Evolutionary conservation across 768 basidiomycete species (phyloP).

Genomic region (Wakefieldia striispora): DNA sequence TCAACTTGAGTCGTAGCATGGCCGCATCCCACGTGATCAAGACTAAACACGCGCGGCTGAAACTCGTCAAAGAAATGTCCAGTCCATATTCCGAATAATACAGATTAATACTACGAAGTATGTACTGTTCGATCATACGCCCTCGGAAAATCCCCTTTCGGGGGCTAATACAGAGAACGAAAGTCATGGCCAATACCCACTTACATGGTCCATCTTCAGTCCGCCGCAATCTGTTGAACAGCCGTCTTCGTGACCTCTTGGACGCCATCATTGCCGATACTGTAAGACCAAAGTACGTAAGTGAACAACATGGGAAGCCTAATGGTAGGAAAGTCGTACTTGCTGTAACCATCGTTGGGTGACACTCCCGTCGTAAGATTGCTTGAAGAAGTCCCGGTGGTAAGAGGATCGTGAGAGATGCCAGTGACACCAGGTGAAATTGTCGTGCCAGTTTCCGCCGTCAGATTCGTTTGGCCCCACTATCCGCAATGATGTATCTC

Average conservation of each 20-base stretch:
- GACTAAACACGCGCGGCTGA: too few species aligned
- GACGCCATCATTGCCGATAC: conserved; percentile 28
- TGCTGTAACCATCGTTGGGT: conserved; percentile 65
- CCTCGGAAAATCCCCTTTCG: background rate
- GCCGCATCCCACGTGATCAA: conserved; percentile 15
- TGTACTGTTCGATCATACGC: background rate
- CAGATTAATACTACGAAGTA: background rate
- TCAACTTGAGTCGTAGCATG: too few species aligned
- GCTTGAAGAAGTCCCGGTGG: conserved; percentile 32
- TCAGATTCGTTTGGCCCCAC: conserved; percentile 58
- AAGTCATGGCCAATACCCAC: background rate
- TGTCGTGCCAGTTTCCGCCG: conserved; percentile 44
- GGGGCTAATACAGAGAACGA: background rate
- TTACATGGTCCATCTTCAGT: conserved; percentile 11
- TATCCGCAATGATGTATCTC: conserved; percentile 22
- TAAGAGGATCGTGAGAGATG: conserved; percentile 28
- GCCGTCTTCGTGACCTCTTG: conserved; percentile 33
- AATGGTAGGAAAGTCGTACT: conserved; percentile 18
- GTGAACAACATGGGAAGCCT: background rate
- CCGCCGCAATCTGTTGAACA: conserved; percentile 34
- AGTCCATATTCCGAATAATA: background rate
- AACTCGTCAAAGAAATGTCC: background rate
- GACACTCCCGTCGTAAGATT: conserved; percentile 45
- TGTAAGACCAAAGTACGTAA: conserved; percentile 14
- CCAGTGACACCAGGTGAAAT: conserved; percentile 35